Conservation (phyloP, 1,139 yeast genomes). For the Wickerhamomyces sp. region DNA sequence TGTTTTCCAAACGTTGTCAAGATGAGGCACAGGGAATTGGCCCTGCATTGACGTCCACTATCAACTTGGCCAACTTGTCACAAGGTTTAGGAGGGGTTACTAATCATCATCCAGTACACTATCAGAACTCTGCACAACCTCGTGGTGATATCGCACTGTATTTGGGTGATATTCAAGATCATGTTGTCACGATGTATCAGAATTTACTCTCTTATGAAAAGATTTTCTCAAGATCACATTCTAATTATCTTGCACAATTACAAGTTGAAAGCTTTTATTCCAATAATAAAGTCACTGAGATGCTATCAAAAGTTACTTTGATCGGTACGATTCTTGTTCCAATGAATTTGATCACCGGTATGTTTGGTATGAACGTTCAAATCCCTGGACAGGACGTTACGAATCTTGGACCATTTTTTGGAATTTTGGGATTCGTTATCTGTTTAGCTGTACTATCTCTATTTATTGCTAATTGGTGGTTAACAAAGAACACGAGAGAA, state of each 20-base stretch:
- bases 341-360: constrained; percentile 82
- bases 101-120: constrained; percentile 10
- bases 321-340: constrained; percentile 91
- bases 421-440: constrained; percentile 53
- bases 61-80: constrained; percentile 28
- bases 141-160: constrained; percentile 82
- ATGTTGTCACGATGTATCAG: constrained; percentile 92
- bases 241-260: constrained; percentile 88
- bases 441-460: constrained; percentile 31
- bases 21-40: constrained; percentile 43
- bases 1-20: constrained; percentile 95
- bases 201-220: constrained; percentile 86
- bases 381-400: constrained; percentile 66
- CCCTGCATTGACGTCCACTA: constrained; percentile 31
- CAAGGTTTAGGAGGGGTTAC: background rate
- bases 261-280: constrained; percentile 89
- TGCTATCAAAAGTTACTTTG: constrained; percentile 83
- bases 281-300: constrained; percentile 77
- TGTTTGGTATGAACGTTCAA: constrained; percentile 92
- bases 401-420: constrained; percentile 58
- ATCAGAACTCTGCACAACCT: too few relatives aligned
- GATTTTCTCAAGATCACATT: constrained; percentile 85
- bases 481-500: constrained; percentile 29
- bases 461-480: constrained; percentile 35
- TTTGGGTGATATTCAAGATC: constrained; percentile 96